These are phyloP conservation scores for Phytophthora agathidicida DNA, from an alignment of 352 stramenopile species.

Conservation along the genomic window DNA sequence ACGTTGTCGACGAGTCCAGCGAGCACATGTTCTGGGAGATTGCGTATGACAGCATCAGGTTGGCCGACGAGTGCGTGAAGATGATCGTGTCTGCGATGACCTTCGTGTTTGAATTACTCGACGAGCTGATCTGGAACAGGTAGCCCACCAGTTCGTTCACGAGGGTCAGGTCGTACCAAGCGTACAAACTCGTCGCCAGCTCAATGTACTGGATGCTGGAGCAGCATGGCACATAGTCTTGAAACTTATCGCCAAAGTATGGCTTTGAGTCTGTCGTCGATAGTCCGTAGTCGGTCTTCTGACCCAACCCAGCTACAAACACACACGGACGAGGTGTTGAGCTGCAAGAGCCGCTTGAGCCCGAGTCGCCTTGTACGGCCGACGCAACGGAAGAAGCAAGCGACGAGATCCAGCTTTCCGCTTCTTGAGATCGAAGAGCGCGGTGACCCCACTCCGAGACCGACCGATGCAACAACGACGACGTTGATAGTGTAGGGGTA, in stretches of 20 bases:
- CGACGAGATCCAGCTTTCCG: conserved; percentile 18
- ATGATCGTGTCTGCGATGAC: conserved; percentile 59
- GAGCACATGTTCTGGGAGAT: conserved; percentile 37
- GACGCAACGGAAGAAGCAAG: conserved; percentile 5
- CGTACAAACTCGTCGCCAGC: conserved; percentile 49
- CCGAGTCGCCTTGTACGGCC: neutral
- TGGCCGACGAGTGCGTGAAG: conserved; percentile 59
- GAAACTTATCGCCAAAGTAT: conserved; percentile 51
- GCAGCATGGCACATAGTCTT: conserved; percentile 58
- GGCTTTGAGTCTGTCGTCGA: conserved; percentile 13
- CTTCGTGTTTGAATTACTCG: conserved; percentile 24
- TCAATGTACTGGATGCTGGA: conserved; percentile 50
- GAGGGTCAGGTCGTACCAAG: conserved; percentile 44
- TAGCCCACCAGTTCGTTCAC: conserved; percentile 38
- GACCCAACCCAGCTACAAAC: conserved; percentile 53
- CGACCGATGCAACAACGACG: conserved; percentile 5
- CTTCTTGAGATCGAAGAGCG: conserved; percentile 14
- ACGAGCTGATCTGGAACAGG: conserved; percentile 33
- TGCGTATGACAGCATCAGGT: conserved; percentile 46
- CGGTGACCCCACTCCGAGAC: conserved; percentile 15
- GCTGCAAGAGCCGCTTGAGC: conserved; percentile 37
- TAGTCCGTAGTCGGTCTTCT: conserved; percentile 33
- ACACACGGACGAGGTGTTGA: conserved; percentile 43
- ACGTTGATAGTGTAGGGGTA: neutral
- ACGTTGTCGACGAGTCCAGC: conserved; percentile 25